Percentiles rank a stretch among this genome's conserved stretches.
phyloP scores from a whole-genome alignment of 2,329 filamentous ascomycete species.

The Colletotrichum cuscutae region DNA sequence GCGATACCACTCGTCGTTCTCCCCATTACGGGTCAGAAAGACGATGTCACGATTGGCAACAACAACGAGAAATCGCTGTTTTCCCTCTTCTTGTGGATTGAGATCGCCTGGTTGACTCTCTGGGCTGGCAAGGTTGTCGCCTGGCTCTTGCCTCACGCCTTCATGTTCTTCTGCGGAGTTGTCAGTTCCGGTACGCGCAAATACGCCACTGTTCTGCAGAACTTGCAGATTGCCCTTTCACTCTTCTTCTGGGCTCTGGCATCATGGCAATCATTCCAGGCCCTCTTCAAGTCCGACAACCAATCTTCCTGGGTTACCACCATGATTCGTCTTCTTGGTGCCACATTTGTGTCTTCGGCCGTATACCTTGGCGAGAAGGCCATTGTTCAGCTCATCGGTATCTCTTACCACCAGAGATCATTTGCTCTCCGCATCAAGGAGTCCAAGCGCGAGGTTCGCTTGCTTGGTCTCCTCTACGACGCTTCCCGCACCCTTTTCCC shows the following conservation, averaged over 20 bases:
- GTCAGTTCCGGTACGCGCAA: constrained; percentile 77
- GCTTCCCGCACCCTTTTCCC: constrained; percentile 90
- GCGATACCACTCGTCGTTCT: constrained; percentile 71
- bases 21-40: constrained; percentile 51
- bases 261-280: constrained; percentile 70
- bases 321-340: constrained; percentile 73
- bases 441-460: constrained; percentile 85
- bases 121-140: constrained; percentile 76
- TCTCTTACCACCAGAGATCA: constrained; percentile 86
- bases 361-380: constrained; percentile 82
- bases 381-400: constrained; percentile 84
- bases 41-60: constrained; percentile 51
- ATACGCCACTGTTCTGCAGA: constrained; percentile 72
- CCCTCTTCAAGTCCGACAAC: constrained; percentile 54
- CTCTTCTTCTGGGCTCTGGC: constrained; percentile 76
- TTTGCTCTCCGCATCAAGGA: constrained; percentile 87
- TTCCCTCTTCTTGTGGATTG: constrained; percentile 74
- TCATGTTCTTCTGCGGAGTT: constrained; percentile 77
- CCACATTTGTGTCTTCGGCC: constrained; percentile 73
- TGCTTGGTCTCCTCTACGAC: constrained; percentile 88
- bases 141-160: constrained; percentile 67
- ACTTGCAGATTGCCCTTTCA: constrained; percentile 73
- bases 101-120: constrained; percentile 73
- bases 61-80: constrained; percentile 62
- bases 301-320: constrained; percentile 62